Conservation (phyloP, 768 basidiomycete species). For the Naganishia friedmannii region DNA sequence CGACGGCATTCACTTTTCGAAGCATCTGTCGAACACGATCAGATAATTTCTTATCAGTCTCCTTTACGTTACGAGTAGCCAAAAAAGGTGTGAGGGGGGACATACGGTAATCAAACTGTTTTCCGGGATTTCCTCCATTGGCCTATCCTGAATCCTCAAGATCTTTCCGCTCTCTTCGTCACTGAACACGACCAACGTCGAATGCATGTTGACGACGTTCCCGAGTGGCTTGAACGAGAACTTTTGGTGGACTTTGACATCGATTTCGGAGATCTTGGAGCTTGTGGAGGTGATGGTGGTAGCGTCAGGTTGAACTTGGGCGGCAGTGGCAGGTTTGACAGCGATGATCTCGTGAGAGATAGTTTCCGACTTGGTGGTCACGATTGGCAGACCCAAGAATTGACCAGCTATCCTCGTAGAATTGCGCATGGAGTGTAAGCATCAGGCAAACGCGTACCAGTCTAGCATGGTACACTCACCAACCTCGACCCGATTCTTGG, state of each 20-base stretch:
- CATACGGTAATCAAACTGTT: conserved; percentile 41
- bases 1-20: conserved; percentile 43
- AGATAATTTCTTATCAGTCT: not conserved
- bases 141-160: conserved; percentile 46
- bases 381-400: conserved; percentile 43
- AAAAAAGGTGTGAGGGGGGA: not conserved
- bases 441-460: not conserved
- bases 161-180: conserved; percentile 37
- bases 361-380: conserved; percentile 39
- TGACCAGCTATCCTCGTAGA: conserved; percentile 41
- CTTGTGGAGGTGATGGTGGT: conserved; percentile 22
- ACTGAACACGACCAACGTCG: conserved; percentile 41
- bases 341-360: conserved; percentile 36
- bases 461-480: conserved; percentile 34
- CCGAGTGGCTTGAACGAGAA: conserved; percentile 41
- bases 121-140: conserved; percentile 41
- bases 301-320: not conserved
- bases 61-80: not conserved
- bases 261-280: conserved; percentile 36
- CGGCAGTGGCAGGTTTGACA: conserved; percentile 9
- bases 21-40: conserved; percentile 34
- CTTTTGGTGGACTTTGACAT: conserved; percentile 41
- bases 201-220: conserved; percentile 43
- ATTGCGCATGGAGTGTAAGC: not conserved
- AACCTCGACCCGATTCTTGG: conserved; percentile 43